Evolutionary conservation across 2,329 filamentous ascomycete species (phyloP).

Genomic region (Cercospora berteroae): DNA sequence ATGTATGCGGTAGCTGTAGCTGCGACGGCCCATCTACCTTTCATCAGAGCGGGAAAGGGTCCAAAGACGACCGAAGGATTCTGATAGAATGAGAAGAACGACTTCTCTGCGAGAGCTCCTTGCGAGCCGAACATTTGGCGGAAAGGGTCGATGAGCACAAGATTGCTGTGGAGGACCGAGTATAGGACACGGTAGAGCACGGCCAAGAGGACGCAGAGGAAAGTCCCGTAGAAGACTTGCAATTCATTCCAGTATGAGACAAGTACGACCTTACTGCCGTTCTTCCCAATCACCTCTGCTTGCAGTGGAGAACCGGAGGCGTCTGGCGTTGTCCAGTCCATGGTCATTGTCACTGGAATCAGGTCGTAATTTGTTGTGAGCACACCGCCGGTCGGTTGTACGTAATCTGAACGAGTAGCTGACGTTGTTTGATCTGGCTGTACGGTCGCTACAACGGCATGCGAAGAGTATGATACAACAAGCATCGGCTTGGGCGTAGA

Average conservation of each 20-base stretch:
- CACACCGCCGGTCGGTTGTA: neutral
- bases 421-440: neutral
- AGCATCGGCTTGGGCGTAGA: neutral
- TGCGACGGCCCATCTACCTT: neutral
- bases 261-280: neutral
- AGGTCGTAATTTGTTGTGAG: neutral
- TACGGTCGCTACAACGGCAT: neutral
- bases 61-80: neutral
- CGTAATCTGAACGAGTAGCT: neutral
- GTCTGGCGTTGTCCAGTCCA: neutral
- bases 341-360: neutral
- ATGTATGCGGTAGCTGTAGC: constrained; percentile 1
- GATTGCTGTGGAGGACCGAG: constrained; percentile 20
- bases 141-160: constrained; percentile 24
- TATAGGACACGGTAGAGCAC: constrained; percentile 24
- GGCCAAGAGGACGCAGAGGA: constrained; percentile 20
- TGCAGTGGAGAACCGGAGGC: neutral
- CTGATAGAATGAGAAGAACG: constrained; percentile 26
- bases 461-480: neutral
- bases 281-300: neutral
- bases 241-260: constrained; percentile 7
- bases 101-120: constrained; percentile 18
- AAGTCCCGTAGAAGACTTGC: constrained; percentile 22
- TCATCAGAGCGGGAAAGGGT: neutral
- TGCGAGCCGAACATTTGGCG: constrained; percentile 17